A percentile compares a stretch with the other conserved stretches of the same genome.
phyloP scores from a whole-genome alignment of 345 rosid genomes.

The thale cress (Arabidopsis thaliana) region TAIR10.1 NC_003071.7:16486001-16486500 shows the following conservation, averaged over 20 bases:
- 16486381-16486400: neutral
- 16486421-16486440: conserved; percentile 11
- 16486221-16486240: neutral
- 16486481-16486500: neutral
- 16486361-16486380: conserved; percentile 37
- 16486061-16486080: too few relatives aligned
- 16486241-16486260: neutral
- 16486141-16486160: neutral
- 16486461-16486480: neutral
- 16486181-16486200: neutral
- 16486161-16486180: neutral
- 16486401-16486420: neutral
- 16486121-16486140: too few relatives aligned
- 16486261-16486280: neutral
- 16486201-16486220: neutral
- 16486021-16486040: too few relatives aligned
- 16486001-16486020: too few relatives aligned
- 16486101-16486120: too few relatives aligned
- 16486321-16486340: conserved; percentile 2
- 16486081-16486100: too few relatives aligned
- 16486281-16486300: neutral
- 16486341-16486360: neutral
- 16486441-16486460: conserved; percentile 8
- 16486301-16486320: conserved; percentile 15
- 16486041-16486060: too few relatives aligned